Conservation (phyloP, 108 stramenopile species). For the Bacterosira constricta region DNA sequence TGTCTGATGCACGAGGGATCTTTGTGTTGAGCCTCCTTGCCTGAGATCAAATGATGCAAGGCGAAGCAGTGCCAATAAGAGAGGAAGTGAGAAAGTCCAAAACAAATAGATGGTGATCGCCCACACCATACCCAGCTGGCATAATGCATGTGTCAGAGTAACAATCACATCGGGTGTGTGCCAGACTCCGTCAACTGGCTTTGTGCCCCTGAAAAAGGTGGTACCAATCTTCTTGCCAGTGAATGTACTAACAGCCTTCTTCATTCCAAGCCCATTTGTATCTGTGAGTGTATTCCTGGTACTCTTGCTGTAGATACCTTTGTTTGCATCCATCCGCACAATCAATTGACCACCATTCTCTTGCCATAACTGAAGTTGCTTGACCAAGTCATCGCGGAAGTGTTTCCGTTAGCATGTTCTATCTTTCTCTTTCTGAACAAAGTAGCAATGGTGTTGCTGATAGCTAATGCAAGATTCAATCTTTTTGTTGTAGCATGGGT, state of each 20-base stretch:
- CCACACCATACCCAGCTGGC: background rate
- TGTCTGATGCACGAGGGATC: background rate
- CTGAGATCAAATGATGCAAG: background rate
- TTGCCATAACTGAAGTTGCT: background rate
- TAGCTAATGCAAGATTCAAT: background rate
- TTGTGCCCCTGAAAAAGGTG: slow-evolving; percentile 1
- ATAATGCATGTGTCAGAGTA: background rate
- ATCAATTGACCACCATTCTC: background rate
- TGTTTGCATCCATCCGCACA: background rate
- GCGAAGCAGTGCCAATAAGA: background rate
- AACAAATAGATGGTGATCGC: background rate
- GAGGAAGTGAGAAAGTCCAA: background rate
- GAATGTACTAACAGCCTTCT: background rate
- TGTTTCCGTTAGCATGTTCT: background rate
- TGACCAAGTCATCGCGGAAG: background rate
- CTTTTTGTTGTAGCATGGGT: background rate
- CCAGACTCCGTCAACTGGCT: slow-evolving; percentile 7
- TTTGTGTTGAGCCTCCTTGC: slow-evolving; percentile 3
- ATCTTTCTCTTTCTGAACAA: background rate
- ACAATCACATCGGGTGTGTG: too few relatives aligned
- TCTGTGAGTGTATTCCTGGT: background rate
- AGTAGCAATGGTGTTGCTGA: background rate
- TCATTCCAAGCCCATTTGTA: background rate
- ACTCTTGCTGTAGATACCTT: background rate
- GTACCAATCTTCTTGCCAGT: background rate